Base-by-base conservation (phyloP, 73 alveolate species). In the Paramecium biaurelia region DNA sequence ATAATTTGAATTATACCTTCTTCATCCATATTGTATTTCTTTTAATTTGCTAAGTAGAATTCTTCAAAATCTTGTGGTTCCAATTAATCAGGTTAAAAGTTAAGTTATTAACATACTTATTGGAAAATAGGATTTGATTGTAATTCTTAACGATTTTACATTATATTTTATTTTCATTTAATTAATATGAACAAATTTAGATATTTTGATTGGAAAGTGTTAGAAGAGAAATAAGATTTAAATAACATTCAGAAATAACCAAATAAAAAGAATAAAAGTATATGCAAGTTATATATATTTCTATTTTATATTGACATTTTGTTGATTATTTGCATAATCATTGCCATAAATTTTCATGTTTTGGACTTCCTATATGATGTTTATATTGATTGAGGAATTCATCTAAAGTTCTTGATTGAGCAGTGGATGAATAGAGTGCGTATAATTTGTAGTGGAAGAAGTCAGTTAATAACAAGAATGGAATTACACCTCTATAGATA, bases 371-470 rank as follows among this genome's bases (percentile, higher is more conserved):
- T 4, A 72, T 35, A 2, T 72, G 38, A 23, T 72, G 59, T 45
- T 79, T 79, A 24, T 23, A 38, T 43, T 38, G 18, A 38, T 79
- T 63, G n/a, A 43, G 49, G 90, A 79, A 30, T 43, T 79, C 90
- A 45, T 45, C 26, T 10, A 79, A 23, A 9, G 74, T 85, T 70
- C 92, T 76, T 8, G 45, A 32, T 89, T 89, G 85, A 37, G 94
- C 89, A 12, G 74, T 49, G 20, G 74, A 26, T 70, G 94, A 89
- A 72, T 89, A 82, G 21, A 76, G 84, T 37, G 94, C 94, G 70
- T 28, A 76, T 38, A 89, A 70, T 30, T 89, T 57, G 85, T 89
- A 89, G 14, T 76, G 92, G 87, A 89, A 89, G 92, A 89, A 82
- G 26, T 76, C 84, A 35, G 79, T 89, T 15, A 89, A 53, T 23